Evolutionary conservation across 1,284 basidiomycete species (phyloP), one percentile per base, ranked within the genome.

Genomic region (Ganoderma lingzhi): DNA sequence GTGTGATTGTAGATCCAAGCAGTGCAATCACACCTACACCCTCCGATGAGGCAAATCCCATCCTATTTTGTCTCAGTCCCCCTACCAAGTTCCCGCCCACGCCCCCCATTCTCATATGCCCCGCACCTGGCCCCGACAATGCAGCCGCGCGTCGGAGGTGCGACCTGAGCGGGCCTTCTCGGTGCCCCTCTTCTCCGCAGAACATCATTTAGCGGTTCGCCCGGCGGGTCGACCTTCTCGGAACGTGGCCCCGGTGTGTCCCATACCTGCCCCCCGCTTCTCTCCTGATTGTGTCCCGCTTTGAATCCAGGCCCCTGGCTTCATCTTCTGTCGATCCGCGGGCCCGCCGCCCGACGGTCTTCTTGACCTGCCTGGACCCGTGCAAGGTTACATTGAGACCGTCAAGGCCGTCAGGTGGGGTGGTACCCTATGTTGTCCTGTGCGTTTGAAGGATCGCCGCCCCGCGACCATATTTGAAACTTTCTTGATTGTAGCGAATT

Each of bases 1-100:
- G 70, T 71, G 70, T 59, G 64, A 68, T 68, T 68, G 70, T 66
- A n/a, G 70, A 66, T 68, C 70, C 66, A 66, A 68, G 67, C 64
- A 39, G 66, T 68, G 66, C 70, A 53, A 65, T 65, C 66, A 58
- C 45, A 44, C 64, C 9, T 8, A 39, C 56, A 32, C 28, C 53
- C 53, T 56, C 53, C 15, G 1, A 23, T 35, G 28, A 14, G 53
- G 6, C 53, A 56, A 59, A n/a, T 59, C 35, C 19, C 56, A 35
- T 9, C 56, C 56, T 12, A 0, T 39, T 35, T 12, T 4, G 14
- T 35, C 56, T 9, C 56, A 35, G 8, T 59, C 56, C 32, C 39
- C 35, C 35, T 6, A 39, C 6, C 56, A 23, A 23, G 23, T 37
- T 12, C 35, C 32, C 19, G 56, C 35, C 5, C 35, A 5, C 32